Evolutionary conservation across 1,284 basidiomycete genomes (phyloP), one percentile per base, ranked within the genome.

Genomic region (Blastosporella zonata): DNA sequence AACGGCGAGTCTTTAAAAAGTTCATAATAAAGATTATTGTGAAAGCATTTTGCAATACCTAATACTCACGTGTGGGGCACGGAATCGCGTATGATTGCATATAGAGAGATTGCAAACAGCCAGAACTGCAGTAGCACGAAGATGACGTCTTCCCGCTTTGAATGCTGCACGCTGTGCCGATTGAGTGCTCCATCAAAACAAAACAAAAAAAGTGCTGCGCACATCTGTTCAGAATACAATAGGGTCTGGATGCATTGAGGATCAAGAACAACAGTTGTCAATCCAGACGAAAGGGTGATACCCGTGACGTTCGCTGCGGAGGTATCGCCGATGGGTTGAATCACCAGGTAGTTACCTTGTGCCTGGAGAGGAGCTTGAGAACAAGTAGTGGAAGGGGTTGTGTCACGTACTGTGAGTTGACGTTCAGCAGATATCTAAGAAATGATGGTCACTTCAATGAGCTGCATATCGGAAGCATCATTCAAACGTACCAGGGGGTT

Each of bases 101-200:
- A 67, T 13, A 76, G 55, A 1, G 79, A 79, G n/a, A 83, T 69
- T 0, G 68, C 71, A 21, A 82, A 68, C 2, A 82, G 67, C 80
- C 80, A 83, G 57, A 82, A 75, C 53, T 82, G 80, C 3, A 79
- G 64, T 13, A 70, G 64, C 13, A 82, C 64, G 46, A 78, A 68
- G 1, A 77, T 69, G 2, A 78, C 58, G 47, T 81, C 79, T 55
- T 82, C 79, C 6, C 78, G 68, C 22, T 65, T 67, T 5, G 72
- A 67, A 46, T 78, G 73, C n/a, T 65, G 57, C 34, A 80, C 59
- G 18, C 79, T 81, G 41, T 22, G 20, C n/a, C 41, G 36, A 28
- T 23, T 31, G 22, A 29, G 9, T n/a, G 38, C 12, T 23, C 41
- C 6, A 21, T 15, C 9, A 2, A 9, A 33, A 39, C 23, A 8